Evolutionary conservation across 176 grass and related monocot genomes (phyloP).

Genomic region (Guadua angustifolia): DNA sequence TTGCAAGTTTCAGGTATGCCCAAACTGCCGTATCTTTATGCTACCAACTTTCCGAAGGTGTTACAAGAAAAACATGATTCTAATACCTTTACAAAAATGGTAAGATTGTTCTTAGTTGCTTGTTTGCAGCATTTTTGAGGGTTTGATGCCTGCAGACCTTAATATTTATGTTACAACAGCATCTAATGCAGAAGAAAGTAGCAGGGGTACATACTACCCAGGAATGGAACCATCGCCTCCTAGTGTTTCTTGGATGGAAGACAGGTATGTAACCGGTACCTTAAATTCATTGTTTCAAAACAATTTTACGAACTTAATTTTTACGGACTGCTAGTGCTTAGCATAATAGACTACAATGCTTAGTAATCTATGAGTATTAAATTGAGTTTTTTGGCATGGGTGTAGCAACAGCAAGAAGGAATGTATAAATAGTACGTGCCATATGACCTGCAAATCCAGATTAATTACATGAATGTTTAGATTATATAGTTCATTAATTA

Average conservation of each 20-base stretch:
- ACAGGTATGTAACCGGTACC: constrained; percentile 56
- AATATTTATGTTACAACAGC: constrained; percentile 89
- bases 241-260: constrained; percentile 97
- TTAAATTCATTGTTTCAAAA: neutral
- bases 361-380: neutral
- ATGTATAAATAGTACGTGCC: neutral
- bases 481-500: neutral
- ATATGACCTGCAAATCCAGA: neutral
- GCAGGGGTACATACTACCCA: constrained; percentile 93
- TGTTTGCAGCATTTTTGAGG: constrained; percentile 78
- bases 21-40: constrained; percentile 67
- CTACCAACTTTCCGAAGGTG: constrained; percentile 65
- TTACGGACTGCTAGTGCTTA: neutral
- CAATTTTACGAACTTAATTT: neutral
- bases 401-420: neutral
- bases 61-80: constrained; percentile 65
- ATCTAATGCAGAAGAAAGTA: constrained; percentile 80
- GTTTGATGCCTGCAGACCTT: constrained; percentile 72
- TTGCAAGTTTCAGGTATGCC: constrained; percentile 64
- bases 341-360: neutral
- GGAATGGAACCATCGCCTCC: constrained; percentile 84
- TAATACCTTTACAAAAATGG: constrained; percentile 68
- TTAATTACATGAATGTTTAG: neutral
- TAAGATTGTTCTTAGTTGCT: constrained; percentile 34
- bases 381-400: neutral